Percentiles rank a stretch among this genome's conserved stretches.
These are phyloP conservation scores for Pythium coloratum DNA, from an alignment of 352 stramenopile genomes.

Conservation along the genomic window DNA sequence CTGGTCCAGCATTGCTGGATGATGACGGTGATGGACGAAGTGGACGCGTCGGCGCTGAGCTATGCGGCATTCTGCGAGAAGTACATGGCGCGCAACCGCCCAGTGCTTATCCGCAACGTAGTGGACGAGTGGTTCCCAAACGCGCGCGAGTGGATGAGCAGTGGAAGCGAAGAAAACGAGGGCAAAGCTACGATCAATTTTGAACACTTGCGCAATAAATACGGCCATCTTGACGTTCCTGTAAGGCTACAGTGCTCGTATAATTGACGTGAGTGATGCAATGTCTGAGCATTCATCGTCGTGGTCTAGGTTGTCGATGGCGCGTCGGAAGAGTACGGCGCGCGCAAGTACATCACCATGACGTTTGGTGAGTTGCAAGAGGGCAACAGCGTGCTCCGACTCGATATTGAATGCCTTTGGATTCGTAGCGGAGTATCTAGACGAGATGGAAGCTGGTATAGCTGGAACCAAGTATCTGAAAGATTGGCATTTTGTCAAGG, in stretches of 20 bases:
- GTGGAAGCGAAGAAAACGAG: not conserved
- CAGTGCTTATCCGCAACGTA: conserved; percentile 70
- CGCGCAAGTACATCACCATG: conserved; percentile 58
- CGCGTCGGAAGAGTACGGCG: conserved; percentile 56
- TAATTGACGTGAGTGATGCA: not conserved
- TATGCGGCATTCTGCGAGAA: conserved; percentile 72
- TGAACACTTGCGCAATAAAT: conserved; percentile 37
- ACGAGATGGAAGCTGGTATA: conserved; percentile 42
- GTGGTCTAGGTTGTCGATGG: conserved; percentile 47
- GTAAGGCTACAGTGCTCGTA: conserved; percentile 21
- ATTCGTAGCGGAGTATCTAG: conserved; percentile 62
- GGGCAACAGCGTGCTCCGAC: not conserved
- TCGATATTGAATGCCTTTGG: too few species aligned
- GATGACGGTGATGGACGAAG: conserved; percentile 42
- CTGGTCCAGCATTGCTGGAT: not conserved
- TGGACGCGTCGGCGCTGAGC: conserved; percentile 51
- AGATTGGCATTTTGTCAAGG: conserved; percentile 84
- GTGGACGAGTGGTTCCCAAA: conserved; percentile 37
- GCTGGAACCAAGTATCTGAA: conserved; percentile 78
- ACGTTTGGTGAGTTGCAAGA: conserved; percentile 43
- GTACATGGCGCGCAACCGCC: conserved; percentile 72
- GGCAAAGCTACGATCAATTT: conserved; percentile 39
- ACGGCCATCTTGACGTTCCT: conserved; percentile 55
- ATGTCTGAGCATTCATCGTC: too few species aligned
- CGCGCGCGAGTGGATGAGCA: conserved; percentile 16